Evolutionary conservation across 2,329 filamentous ascomycete species (phyloP).

Genomic region (Hymenoscyphus fructigenus): DNA sequence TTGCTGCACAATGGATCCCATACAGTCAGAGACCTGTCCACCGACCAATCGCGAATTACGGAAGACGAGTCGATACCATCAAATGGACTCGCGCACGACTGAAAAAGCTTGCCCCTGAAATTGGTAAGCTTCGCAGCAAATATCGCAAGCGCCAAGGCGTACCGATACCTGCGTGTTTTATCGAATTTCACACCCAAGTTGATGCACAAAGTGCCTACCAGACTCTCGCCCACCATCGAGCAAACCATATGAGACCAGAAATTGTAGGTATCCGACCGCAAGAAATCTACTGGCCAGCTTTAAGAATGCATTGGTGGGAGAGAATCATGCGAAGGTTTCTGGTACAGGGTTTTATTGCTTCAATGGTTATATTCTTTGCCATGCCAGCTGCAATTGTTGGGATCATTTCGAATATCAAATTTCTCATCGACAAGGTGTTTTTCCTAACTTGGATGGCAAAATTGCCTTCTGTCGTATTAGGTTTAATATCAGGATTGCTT

Average conservation of each 20-base stretch:
- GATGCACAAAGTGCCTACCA: slow-evolving; percentile 66
- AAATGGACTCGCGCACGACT: slow-evolving; percentile 39
- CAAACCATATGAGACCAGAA: slow-evolving; percentile 62
- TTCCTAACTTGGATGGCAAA: slow-evolving; percentile 59
- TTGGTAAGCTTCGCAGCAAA: slow-evolving; percentile 34
- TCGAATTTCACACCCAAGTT: slow-evolving; percentile 61
- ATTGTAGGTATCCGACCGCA: slow-evolving; percentile 60
- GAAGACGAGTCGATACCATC: slow-evolving; percentile 39
- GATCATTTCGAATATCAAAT: slow-evolving; percentile 62
- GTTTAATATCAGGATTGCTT: slow-evolving; percentile 61
- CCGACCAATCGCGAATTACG: slow-evolving; percentile 39
- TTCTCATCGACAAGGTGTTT: slow-evolving; percentile 48
- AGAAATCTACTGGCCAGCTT: slow-evolving; percentile 66
- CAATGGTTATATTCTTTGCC: slow-evolving; percentile 66
- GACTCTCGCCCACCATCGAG: slow-evolving; percentile 61
- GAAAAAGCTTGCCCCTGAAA: slow-evolving; percentile 35
- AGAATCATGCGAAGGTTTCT: slow-evolving; percentile 53
- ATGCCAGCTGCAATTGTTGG: slow-evolving; percentile 66
- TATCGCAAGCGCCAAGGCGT: slow-evolving; percentile 49
- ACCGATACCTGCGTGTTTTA: slow-evolving; percentile 60
- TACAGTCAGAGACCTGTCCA: slow-evolving; percentile 35
- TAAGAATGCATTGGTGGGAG: slow-evolving; percentile 63
- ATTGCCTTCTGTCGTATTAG: slow-evolving; percentile 54
- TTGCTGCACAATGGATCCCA: slow-evolving; percentile 39
- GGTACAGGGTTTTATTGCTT: slow-evolving; percentile 52